Base-by-base conservation (phyloP, 768 basidiomycete species). In the Leucosporidium creatinivorum region DNA sequence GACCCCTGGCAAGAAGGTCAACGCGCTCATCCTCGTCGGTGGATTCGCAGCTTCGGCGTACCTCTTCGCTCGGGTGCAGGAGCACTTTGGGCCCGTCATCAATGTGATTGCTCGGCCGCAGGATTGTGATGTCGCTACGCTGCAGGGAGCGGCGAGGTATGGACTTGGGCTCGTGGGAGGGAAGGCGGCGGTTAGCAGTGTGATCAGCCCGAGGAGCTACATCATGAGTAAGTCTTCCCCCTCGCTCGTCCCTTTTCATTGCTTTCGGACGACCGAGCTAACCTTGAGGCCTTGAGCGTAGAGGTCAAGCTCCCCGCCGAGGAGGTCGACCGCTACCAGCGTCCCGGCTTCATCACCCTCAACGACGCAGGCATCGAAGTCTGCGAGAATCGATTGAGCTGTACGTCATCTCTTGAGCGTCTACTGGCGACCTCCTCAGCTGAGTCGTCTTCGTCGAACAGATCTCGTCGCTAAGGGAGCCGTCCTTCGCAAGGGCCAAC, bases 41-140 rank as follows among this genome's bases (percentile, higher is more conserved):
- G 91, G 91, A 62, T 93, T 93, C 78, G 87, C 78, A 26, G 89
- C 87, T 10, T 88, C 88, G 77, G 87, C 89, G 76, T 92, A 93
- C 78, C 81, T 92, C 70, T 89, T 88, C 79, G 82, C 84, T 75
- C 84, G 85, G 69, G 87, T 92, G 50, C 83, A 90, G 1, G 49
- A 66, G 44, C 63, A 61, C 70, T 89, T 92, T 75, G 80, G 81
- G 10, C 78, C 82, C 49, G 82, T 82, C 56, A 87, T 92, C 57
- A 82, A 79, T 59, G 86, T 89, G 65, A 89, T 93, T 75, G 87
- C 87, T 44, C 85, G 91, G 61, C 91, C 91, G 31, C 82, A 86
- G 48, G 91, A 93, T 79, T 86, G 88, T 33, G 91, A 93, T 75
- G 91, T 91, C 19, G 91, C 91, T 3, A 93, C 91, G 1, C 80